Evolutionary conservation across 2,329 filamentous ascomycete species (phyloP).

Genomic region (Aspergillus sp.): DNA sequence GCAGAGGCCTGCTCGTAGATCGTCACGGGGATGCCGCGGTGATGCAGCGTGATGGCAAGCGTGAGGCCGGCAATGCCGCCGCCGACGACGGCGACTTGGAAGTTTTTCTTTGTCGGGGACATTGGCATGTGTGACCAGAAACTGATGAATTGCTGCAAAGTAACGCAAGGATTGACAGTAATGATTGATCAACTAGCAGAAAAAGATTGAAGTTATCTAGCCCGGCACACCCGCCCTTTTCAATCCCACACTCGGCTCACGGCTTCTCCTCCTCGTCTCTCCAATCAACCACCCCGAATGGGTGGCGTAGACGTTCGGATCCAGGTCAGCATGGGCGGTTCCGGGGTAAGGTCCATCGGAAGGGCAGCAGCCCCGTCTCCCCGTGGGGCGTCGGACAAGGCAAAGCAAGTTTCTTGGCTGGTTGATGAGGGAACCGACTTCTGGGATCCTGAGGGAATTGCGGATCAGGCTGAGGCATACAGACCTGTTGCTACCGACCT

Average conservation of each 20-base stretch:
- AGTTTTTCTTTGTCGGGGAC: conserved; percentile 11
- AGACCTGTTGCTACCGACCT: too few relatives aligned
- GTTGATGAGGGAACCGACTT: too few relatives aligned
- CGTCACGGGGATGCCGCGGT: conserved; percentile 30
- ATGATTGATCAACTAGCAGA: too few relatives aligned
- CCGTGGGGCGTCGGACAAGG: conserved; percentile 14
- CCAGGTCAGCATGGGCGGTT: conserved; percentile 7
- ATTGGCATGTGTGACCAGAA: conserved; percentile 2
- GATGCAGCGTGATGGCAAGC: conserved; percentile 36
- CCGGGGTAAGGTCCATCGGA: conserved; percentile 16
- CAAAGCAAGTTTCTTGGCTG: too few relatives aligned
- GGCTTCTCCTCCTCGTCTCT: neutral
- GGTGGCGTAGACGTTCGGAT: neutral
- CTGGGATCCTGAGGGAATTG: too few relatives aligned
- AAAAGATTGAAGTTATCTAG: too few relatives aligned
- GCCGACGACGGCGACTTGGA: conserved; percentile 34
- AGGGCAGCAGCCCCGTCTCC: conserved; percentile 4
- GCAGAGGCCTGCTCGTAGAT: conserved; percentile 39
- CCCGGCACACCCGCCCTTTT: neutral
- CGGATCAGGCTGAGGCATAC: too few relatives aligned
- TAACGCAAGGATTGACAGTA: too few relatives aligned
- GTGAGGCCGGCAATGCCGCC: conserved; percentile 39
- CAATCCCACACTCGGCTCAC: neutral
- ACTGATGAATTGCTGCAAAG: neutral
- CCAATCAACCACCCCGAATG: too few relatives aligned